Evolutionary conservation across 768 basidiomycete species (phyloP).

Genomic region (Lentinula sp.): DNA sequence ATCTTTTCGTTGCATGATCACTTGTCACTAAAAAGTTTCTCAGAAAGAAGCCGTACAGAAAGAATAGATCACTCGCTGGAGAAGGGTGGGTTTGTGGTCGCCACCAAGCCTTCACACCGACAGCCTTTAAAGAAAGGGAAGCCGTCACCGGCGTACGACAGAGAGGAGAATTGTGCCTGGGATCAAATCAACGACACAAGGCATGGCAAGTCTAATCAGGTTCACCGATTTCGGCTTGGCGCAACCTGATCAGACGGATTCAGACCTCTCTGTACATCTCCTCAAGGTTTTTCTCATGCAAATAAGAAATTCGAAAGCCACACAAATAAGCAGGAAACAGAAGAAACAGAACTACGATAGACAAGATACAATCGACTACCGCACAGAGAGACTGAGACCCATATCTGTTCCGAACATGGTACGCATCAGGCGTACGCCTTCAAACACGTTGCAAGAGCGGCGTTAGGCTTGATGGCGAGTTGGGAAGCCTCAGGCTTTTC

Average conservation of each 20-base stretch:
- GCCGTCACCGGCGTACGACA: background rate
- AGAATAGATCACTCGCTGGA: background rate
- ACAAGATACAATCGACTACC: too few relatives aligned
- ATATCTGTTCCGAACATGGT: background rate
- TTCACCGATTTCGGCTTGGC: background rate
- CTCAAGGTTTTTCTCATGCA: too few relatives aligned
- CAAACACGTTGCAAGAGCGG: background rate
- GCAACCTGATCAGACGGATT: background rate
- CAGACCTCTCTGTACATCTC: too few relatives aligned
- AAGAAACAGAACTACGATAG: background rate
- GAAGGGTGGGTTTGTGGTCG: background rate
- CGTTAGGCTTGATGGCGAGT: background rate
- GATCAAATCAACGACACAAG: background rate
- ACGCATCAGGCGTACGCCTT: background rate
- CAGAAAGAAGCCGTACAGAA: background rate
- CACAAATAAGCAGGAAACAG: background rate
- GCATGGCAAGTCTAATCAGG: background rate
- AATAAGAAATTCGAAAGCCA: background rate
- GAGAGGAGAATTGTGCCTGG: background rate
- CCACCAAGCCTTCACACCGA: background rate
- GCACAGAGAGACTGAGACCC: too few relatives aligned
- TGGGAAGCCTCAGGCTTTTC: background rate
- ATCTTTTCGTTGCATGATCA: background rate
- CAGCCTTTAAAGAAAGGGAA: background rate
- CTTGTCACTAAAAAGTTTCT: background rate